phyloP scores from a whole-genome alignment of 2,329 filamentous ascomycete genomes.

The Penicillium corylophilum region DNA sequence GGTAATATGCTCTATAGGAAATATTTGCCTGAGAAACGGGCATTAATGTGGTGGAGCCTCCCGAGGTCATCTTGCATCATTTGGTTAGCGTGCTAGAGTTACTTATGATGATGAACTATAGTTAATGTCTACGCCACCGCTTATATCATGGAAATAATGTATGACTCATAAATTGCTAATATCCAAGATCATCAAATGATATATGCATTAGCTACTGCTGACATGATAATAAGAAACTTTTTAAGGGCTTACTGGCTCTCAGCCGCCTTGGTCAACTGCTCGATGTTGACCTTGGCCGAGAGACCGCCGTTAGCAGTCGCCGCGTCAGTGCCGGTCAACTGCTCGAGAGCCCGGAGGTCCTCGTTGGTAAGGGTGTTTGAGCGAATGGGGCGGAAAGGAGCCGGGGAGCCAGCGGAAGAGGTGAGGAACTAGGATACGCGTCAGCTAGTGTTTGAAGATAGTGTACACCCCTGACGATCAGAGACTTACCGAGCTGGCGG shows the following conservation, averaged over 20 bases:
- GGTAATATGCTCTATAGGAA: background rate
- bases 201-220: constrained; percentile 17
- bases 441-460: background rate
- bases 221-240: constrained; percentile 10
- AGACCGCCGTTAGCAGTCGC: constrained; percentile 27
- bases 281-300: constrained; percentile 37
- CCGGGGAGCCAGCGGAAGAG: constrained; percentile 67
- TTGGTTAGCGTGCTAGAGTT: background rate
- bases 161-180: background rate
- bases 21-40: background rate
- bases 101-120: background rate
- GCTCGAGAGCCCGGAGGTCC: constrained; percentile 46
- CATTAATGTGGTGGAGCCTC: background rate
- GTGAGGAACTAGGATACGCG: constrained; percentile 62
- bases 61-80: too few species aligned
- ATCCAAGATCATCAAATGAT: background rate
- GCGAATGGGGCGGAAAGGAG: constrained; percentile 60
- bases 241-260: constrained; percentile 27
- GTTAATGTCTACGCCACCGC: background rate
- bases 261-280: constrained; percentile 39
- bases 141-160: background rate
- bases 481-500: constrained; percentile 74
- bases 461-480: background rate
- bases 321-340: constrained; percentile 31
- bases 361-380: constrained; percentile 51